Percentiles rank a stretch among this genome's conserved stretches.
Conservation (phyloP, 2,329 filamentous ascomycete species). For the Metarhizium album region DNA sequence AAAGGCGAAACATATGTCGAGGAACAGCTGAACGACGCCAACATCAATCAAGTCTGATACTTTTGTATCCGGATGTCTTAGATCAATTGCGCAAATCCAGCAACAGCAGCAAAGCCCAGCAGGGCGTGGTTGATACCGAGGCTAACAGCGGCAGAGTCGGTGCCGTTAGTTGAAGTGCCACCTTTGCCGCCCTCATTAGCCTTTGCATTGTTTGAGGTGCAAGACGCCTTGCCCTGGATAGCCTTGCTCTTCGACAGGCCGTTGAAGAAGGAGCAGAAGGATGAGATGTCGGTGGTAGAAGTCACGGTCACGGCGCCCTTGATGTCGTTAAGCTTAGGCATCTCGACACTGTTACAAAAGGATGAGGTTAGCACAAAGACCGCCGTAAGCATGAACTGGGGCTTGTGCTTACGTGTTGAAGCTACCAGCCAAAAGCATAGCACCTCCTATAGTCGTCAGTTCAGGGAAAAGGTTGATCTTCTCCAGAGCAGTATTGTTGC, state of each 20-base stretch:
- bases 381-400: background rate
- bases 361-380: background rate
- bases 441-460: conserved; percentile 64
- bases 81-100: conserved; percentile 39
- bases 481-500: conserved; percentile 74
- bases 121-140: conserved; percentile 35
- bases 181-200: conserved; percentile 37
- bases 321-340: conserved; percentile 58
- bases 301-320: conserved; percentile 61
- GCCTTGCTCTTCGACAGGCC: conserved; percentile 27
- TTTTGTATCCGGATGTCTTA: conserved; percentile 24
- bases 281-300: conserved; percentile 49
- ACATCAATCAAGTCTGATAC: conserved; percentile 19
- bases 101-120: conserved; percentile 35
- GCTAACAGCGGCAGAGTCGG: conserved; percentile 33
- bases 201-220: conserved; percentile 38
- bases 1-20: conserved; percentile 22
- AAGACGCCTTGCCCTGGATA: conserved; percentile 33
- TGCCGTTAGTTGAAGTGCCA: conserved; percentile 15
- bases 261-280: conserved; percentile 43
- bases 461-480: conserved; percentile 56
- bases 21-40: conserved; percentile 25
- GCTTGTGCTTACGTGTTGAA: conserved; percentile 60
- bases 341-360: conserved; percentile 45
- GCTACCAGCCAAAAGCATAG: conserved; percentile 70